Evolutionary conservation across 2,329 filamentous ascomycete genomes (phyloP), one percentile per base, ranked within the genome.

Genomic region (Sporothrix variecibatus): DNA sequence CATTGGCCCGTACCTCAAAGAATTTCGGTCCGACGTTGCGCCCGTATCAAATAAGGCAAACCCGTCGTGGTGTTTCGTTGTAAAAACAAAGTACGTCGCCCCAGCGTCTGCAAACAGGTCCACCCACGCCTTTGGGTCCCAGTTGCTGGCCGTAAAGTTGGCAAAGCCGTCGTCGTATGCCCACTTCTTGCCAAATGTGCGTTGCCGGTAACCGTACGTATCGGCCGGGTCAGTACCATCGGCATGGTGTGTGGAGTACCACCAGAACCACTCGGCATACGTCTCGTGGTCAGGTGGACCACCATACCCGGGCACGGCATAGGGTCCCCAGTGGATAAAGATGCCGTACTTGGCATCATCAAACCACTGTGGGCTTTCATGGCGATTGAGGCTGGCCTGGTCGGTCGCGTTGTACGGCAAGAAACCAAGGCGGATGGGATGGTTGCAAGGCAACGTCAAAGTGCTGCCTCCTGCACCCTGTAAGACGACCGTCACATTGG

Each of bases 321-420:
- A 90, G 0, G 85, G 81, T 0, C 88, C 88, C 87, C 88, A 90
- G 75, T 90, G 88, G 56, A 90, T 87, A 77, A 90, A 90, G 51
- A 90, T 90, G 0, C 88, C 88, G 75, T 83, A 90, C 74, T 90
- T 90, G 28, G 82, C 85, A 58, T 85, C 82, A 72, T 87, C 83
- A 76, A 85, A 90, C 88, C 88, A 90, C 5, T 83, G 81, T 0
- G 87, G 87, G 17, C 83, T 83, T 77, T 82, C 81, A 65, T 85
- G 84, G 23, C 78, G 79, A 0, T 80, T 79, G 3, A 85, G 78
- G 73, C 81, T 84, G 11, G 80, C 77, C 38, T 70, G 73, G 31
- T 72, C 74, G 1, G 73, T 72, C 9, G 76, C 58, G 20, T 74
- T 71, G 31, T 75, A 76, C 5, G 73, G 51, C 2, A 69, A 71